These are phyloP conservation scores for Phytophthora fragariaefolia DNA, from an alignment of 352 stramenopile genomes.

Conservation along the genomic window DNA sequence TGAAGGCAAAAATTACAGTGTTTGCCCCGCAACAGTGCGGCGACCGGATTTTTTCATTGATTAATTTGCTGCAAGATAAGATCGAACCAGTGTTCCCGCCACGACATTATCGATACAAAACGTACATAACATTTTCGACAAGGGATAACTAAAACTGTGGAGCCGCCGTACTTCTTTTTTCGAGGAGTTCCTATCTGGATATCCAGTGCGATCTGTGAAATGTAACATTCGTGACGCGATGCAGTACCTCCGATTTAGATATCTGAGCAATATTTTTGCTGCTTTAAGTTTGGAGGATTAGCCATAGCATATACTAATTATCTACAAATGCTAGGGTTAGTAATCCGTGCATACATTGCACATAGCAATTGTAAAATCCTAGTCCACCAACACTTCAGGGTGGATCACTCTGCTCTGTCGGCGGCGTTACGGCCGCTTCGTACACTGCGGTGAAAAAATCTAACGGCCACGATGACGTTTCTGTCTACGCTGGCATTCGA, in stretches of 20 bases:
- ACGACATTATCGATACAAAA: constrained; percentile 1
- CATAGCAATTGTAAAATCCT: too few relatives aligned
- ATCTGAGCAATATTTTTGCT: constrained; percentile 1
- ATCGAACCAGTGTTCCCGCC: neutral
- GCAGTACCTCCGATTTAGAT: constrained; percentile 2
- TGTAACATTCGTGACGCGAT: neutral
- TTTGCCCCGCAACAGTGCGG: constrained; percentile 6
- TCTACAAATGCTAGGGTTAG: too few relatives aligned
- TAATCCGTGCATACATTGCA: too few relatives aligned
- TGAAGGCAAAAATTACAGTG: neutral
- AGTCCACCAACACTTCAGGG: too few relatives aligned
- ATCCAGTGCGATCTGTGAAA: neutral
- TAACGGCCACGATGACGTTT: too few relatives aligned
- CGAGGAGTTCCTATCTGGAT: constrained; percentile 5
- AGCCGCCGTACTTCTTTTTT: neutral
- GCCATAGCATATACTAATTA: too few relatives aligned
- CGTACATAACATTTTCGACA: neutral
- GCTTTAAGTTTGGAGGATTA: too few relatives aligned
- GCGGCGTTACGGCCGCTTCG: too few relatives aligned
- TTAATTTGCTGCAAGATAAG: neutral
- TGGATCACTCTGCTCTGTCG: too few relatives aligned
- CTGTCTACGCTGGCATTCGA: too few relatives aligned
- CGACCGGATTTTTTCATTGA: neutral
- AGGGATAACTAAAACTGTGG: constrained; percentile 13
- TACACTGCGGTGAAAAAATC: too few relatives aligned